These are phyloP conservation scores for Rhodotorula sp. DNA, from an alignment of 1,284 basidiomycete species.

Conservation along the genomic window DNA sequence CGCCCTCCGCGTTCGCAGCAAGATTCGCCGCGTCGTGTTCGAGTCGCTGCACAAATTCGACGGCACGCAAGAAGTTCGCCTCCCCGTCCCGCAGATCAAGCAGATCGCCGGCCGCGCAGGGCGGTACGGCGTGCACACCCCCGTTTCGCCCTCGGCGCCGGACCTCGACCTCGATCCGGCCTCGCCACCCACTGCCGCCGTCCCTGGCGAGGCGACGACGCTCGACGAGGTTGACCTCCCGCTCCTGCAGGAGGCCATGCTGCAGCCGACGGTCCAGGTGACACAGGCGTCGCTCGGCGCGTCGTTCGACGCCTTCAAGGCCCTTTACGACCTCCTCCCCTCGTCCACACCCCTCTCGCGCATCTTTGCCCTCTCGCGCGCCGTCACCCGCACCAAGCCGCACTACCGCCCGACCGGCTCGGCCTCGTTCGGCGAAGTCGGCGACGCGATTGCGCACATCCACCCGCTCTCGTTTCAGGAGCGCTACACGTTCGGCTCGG, in stretches of 20 bases:
- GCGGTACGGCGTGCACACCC: constrained; percentile 72
- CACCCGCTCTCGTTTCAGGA: constrained; percentile 33
- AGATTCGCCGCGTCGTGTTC: constrained; percentile 90
- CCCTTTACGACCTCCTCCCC: constrained; percentile 54
- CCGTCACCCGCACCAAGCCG: constrained; percentile 58
- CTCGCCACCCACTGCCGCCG: constrained; percentile 60
- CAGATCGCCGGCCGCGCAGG: constrained; percentile 97
- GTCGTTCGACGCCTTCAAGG: constrained; percentile 47
- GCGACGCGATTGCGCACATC: constrained; percentile 54
- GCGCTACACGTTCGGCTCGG: constrained; percentile 39
- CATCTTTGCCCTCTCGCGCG: constrained; percentile 57
- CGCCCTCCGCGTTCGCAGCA: constrained; percentile 57
- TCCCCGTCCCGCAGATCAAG: constrained; percentile 83
- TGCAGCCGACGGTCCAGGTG: constrained; percentile 55
- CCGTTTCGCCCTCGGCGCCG: constrained; percentile 35
- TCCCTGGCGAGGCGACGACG: constrained; percentile 65
- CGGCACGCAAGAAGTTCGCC: constrained; percentile 59
- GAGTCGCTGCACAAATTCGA: constrained; percentile 73
- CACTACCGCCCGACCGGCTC: constrained; percentile 55
- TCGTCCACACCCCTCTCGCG: constrained; percentile 47
- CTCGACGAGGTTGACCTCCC: constrained; percentile 68
- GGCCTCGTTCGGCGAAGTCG: constrained; percentile 51
- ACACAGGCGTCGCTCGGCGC: constrained; percentile 55
- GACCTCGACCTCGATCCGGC: constrained; percentile 37
- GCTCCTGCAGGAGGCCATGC: constrained; percentile 58